Conservation (phyloP, 2,329 filamentous ascomycete genomes). For the Parasarocladium wereldwijsianum region DNA sequence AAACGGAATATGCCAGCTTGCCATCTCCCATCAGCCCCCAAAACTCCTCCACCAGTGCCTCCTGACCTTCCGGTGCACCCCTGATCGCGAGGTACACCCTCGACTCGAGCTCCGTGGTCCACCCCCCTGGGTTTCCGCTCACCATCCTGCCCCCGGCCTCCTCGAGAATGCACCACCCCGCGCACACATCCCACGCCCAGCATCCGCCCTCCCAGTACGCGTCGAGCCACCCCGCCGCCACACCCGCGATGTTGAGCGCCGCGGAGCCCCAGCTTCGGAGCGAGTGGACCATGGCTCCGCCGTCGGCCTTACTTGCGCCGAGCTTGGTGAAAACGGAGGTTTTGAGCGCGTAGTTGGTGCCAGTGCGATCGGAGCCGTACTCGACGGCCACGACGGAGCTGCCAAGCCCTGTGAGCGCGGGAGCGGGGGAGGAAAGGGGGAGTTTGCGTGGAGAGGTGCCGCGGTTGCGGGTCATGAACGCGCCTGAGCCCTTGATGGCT, state of each 20-base stretch:
- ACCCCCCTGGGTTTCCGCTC: constrained; percentile 58
- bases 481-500: constrained; percentile 52
- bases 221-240: constrained; percentile 58
- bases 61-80: constrained; percentile 43
- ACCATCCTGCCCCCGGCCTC: constrained; percentile 64
- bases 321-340: constrained; percentile 48
- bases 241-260: constrained; percentile 59
- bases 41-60: constrained; percentile 48
- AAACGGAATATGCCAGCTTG: constrained; percentile 30
- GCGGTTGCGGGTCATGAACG: constrained; percentile 37
- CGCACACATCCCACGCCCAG: constrained; percentile 77
- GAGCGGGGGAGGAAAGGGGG: constrained; percentile 32
- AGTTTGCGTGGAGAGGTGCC: constrained; percentile 22
- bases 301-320: constrained; percentile 40
- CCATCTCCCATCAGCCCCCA: constrained; percentile 44
- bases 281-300: constrained; percentile 64
- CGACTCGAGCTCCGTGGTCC: constrained; percentile 45
- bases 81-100: constrained; percentile 49
- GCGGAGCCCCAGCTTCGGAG: constrained; percentile 58
- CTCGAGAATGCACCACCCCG: constrained; percentile 60
- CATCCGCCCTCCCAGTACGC: constrained; percentile 73
- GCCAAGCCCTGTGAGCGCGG: constrained; percentile 44
- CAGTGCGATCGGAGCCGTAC: constrained; percentile 56
- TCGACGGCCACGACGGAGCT: constrained; percentile 54
- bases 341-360: constrained; percentile 58